Evolutionary conservation across 2,329 filamentous ascomycete species (phyloP).

Genomic region (Aureobasidium sp.): DNA sequence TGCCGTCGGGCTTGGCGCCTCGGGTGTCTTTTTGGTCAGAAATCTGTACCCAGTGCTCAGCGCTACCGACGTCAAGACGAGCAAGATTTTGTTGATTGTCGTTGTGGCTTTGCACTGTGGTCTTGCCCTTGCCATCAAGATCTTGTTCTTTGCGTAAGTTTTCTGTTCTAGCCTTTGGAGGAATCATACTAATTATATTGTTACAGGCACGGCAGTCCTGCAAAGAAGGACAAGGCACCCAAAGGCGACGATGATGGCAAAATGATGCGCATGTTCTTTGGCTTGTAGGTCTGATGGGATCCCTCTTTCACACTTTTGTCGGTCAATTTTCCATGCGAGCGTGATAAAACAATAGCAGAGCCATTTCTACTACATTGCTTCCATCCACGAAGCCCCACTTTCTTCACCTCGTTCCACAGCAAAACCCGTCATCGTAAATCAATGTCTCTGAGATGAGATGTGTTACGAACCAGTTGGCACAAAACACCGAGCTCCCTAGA

Average conservation of each 20-base stretch:
- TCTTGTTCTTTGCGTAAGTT: constrained; percentile 76
- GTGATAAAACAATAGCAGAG: too few relatives aligned
- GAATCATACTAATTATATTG: not conserved
- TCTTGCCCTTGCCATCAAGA: constrained; percentile 89
- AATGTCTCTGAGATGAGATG: too few relatives aligned
- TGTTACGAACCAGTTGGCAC: too few relatives aligned
- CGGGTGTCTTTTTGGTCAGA: constrained; percentile 73
- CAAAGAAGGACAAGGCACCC: constrained; percentile 6
- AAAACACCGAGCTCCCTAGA: too few relatives aligned
- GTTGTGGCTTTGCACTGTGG: constrained; percentile 81
- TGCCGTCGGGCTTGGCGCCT: constrained; percentile 72
- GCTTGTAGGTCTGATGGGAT: not conserved
- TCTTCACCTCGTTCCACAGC: too few relatives aligned
- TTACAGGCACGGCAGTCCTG: constrained; percentile 10
- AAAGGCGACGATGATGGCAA: constrained; percentile 4
- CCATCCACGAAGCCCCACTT: too few relatives aligned
- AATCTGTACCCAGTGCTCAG: constrained; percentile 85
- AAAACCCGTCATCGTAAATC: too few relatives aligned
- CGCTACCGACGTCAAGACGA: constrained; percentile 85
- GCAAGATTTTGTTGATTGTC: constrained; percentile 75
- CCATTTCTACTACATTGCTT: too few relatives aligned
- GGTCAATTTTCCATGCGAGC: too few relatives aligned
- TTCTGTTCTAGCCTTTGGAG: not conserved
- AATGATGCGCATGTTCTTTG: constrained; percentile 5
- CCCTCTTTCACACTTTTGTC: too few relatives aligned